Evolutionary conservation across 164 flowering plant species (phyloP), one percentile per base, ranked within the genome.

Genomic region (Tetracentron sinense): DNA sequence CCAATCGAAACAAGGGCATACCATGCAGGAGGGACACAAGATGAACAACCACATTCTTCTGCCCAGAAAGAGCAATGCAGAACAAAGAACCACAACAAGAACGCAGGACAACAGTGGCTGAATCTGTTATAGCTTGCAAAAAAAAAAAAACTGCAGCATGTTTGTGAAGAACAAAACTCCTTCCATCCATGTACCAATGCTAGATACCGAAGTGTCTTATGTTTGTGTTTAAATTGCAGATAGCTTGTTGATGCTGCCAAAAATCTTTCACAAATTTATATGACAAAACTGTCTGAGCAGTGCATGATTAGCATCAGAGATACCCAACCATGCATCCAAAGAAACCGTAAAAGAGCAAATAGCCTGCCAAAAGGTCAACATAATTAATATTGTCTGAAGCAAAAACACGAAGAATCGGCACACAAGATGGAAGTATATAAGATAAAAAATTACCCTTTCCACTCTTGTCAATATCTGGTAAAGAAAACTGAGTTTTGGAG

Each of bases 311-410:
- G 65, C 72, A 79, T 80, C 63, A 71, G 79, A 66, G 72, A 69
- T 77, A 75, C 76, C 84, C 74, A 82, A 79, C 64, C 75, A 80
- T n/a, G n/a, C 62, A 69, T 69, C 85, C 78, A 74, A 72, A 64
- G 79, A 67, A 80, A 68, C 72, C 79, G 70, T 26, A 67, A 71
- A 73, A 57, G 74, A 72, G 77, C 80, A 75, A 68, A 70, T 46
- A 77, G 78, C 88, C 91, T 83, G 91, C 85, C 85, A 86, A 82
- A 82, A 83, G 72, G 78, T 77, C 70, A 75, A 72, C 20, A 71
- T 54, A 19, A 78, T 84, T 77, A 79, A 80, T 71, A 79, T 26
- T 49, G 62, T 69, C 74, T 38, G 63, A 62, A 55, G 27, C 42
- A 30, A 60, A 31, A 60, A 70, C n/a, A n/a, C 25, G 14, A 59